phyloP scores from a whole-genome alignment of 805 yeast species.

The Teunomyces funiuensis region DNA sequence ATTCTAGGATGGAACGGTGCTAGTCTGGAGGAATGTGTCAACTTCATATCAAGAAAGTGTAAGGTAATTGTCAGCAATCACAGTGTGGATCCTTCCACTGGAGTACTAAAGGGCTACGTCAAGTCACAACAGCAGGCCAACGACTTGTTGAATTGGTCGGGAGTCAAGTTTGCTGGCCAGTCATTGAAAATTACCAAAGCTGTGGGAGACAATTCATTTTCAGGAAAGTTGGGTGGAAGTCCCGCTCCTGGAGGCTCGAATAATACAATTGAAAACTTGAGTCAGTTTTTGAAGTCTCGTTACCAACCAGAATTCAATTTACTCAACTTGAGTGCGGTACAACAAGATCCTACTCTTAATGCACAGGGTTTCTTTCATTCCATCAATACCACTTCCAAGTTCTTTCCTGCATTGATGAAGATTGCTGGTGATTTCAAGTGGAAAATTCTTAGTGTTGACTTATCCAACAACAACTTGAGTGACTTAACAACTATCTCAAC shows the following conservation, averaged over 20 bases:
- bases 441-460: constrained; percentile 70
- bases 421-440: constrained; percentile 56
- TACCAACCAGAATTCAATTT: constrained; percentile 64
- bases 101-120: constrained; percentile 61
- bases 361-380: constrained; percentile 65
- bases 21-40: constrained; percentile 61
- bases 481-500: constrained; percentile 62
- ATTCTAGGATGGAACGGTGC: constrained; percentile 84
- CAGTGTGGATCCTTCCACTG: constrained; percentile 46
- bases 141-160: constrained; percentile 59
- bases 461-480: constrained; percentile 57
- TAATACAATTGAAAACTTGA: constrained; percentile 62
- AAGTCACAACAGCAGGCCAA: constrained; percentile 55
- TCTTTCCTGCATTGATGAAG: constrained; percentile 87
- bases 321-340: constrained; percentile 67
- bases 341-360: constrained; percentile 59
- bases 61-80: constrained; percentile 55
- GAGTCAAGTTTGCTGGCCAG: constrained; percentile 81
- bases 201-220: constrained; percentile 15
- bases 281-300: constrained; percentile 59
- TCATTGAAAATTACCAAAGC: constrained; percentile 52
- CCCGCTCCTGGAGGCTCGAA: constrained; percentile 12
- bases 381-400: constrained; percentile 65
- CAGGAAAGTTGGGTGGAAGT: constrained; percentile 12
- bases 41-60: constrained; percentile 69